Evolutionary conservation across 2,329 filamentous ascomycete species (phyloP), one percentile per base, ranked within the genome.

Genomic region (Celoporthe dispersa): DNA sequence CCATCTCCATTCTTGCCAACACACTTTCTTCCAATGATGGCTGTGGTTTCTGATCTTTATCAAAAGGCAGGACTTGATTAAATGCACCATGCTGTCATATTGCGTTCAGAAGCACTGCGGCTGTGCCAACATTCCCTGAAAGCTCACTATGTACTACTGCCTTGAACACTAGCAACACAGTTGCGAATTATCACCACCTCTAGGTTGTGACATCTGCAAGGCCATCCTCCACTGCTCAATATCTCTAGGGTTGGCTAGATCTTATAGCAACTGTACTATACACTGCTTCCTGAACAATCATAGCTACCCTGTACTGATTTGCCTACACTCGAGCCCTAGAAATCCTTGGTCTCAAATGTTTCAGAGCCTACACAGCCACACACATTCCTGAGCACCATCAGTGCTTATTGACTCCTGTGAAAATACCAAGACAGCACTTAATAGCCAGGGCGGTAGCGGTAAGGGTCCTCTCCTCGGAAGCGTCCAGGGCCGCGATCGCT

Each of bases 371-470:
- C 51, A 35, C n/a, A 41, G 35, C 35, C 28, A 39, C 22, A 8
- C 28, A 39, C 22, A 8, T 31, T 41, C n/a, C 14, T 35, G 12
- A 57, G 14, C 64, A 41, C 25, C 16, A 9, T 31, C 6, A 7
- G 35, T 12, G 57, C 22, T 37, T 14, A 44, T 16, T 22, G 19
- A 31, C 25, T 22, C 5, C 16, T 4, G 1, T 55, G 6, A 51
- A 11, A 16, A 11, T 28, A 5, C 22, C 65, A 31, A 28, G 16
- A 63, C 22, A 2, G 14, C n/a, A 33, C 22, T 63, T 19, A 63
- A 35, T 71, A 71, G 41, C 70, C 70, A 44, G 70, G 70, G 28
- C 70, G 69, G 55, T 72, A 71, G 3, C 70, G 68, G 44, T 71
- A 72, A 60, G 70, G 68, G 37, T 72, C 70, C 31, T 72, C 70